Conservation (phyloP, 78 protist species). For the Tieghemostelium lacteum region DNA sequence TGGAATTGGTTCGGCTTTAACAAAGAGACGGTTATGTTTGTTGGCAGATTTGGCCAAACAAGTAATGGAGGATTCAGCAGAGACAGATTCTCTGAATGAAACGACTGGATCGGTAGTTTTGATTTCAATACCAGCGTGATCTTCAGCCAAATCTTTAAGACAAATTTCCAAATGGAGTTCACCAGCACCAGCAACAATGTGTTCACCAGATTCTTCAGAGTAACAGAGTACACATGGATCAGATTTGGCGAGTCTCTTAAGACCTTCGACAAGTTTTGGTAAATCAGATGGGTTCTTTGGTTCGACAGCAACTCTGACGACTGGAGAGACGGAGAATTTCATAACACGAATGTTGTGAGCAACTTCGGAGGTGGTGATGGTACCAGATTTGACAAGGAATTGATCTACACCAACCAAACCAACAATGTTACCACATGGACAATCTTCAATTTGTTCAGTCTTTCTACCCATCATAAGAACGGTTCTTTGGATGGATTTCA, state of each 20-base stretch:
- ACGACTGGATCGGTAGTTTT: conserved; percentile 97
- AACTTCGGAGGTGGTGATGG: conserved; percentile 95
- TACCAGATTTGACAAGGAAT: conserved; percentile 98
- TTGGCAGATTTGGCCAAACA: conserved; percentile 99
- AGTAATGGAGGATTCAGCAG: not conserved
- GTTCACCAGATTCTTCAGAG: conserved; percentile 97
- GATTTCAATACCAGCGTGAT: conserved; percentile 85
- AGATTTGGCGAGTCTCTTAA: conserved; percentile 95
- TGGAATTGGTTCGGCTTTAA: conserved; percentile 87
- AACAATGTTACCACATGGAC: conserved; percentile 98
- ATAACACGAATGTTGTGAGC: conserved; percentile 95
- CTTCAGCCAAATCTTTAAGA: conserved; percentile 96
- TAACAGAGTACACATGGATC: conserved; percentile 92
- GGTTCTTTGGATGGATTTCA: conserved; percentile 98
- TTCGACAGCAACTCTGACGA: conserved; percentile 99
- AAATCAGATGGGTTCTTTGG: conserved; percentile 95
- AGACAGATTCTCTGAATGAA: conserved; percentile 96
- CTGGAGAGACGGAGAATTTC: conserved; percentile 99
- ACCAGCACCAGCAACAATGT: conserved; percentile 99
- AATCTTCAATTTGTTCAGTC: conserved; percentile 93
- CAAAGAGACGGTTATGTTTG: conserved; percentile 99
- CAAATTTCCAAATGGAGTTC: conserved; percentile 99
- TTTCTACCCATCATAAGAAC: conserved; percentile 99
- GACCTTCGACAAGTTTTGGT: conserved; percentile 99
- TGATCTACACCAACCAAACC: conserved; percentile 99